phyloP scores from a whole-genome alignment of 495 filamentous ascomycete genomes.

The Annulohypoxylon nitens region DNA sequence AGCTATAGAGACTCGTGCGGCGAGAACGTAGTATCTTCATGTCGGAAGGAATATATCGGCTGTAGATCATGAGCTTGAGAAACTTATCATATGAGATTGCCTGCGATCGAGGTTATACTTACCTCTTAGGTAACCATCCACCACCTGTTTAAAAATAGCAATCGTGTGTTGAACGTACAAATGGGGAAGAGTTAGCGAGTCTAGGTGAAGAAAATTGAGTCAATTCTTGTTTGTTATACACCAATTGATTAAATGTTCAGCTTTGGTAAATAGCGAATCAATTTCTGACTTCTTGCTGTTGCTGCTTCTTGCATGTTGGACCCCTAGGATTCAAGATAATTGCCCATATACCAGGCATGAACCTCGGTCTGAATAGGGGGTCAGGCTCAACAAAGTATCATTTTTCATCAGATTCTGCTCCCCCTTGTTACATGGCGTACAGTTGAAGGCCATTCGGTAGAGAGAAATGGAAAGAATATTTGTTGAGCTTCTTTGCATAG shows the following conservation, averaged over 20 bases:
- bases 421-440: background rate
- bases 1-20: slow-evolving; percentile 6
- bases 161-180: background rate
- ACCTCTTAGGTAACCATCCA: background rate
- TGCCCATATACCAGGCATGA: background rate
- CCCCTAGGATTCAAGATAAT: background rate
- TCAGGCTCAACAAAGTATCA: background rate
- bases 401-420: background rate
- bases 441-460: background rate
- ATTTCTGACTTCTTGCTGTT: background rate
- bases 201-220: background rate
- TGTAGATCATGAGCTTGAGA: slow-evolving; percentile 10
- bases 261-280: background rate
- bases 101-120: background rate
- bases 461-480: background rate
- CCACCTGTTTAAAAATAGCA: background rate
- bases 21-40: slow-evolving; percentile 8
- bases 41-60: slow-evolving; percentile 5
- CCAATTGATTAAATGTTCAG: background rate
- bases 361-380: background rate
- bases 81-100: slow-evolving; percentile 15
- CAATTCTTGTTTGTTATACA: background rate
- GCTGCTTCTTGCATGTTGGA: background rate
- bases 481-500: background rate
- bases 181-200: background rate